These are phyloP conservation scores for Avena insularis DNA, from an alignment of 176 grass and related monocot genomes.

Conservation along the genomic window DNA sequence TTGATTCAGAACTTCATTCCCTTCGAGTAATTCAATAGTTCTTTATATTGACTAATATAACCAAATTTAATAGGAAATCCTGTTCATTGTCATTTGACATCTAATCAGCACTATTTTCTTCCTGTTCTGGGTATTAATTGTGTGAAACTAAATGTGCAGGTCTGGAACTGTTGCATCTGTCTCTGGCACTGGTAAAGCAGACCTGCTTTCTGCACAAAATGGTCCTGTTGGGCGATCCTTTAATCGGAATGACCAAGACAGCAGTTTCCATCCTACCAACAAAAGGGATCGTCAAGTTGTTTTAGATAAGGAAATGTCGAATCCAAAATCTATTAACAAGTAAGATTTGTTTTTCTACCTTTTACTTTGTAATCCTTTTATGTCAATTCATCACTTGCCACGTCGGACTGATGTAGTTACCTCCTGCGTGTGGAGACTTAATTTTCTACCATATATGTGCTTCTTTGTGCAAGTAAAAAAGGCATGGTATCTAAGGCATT, in stretches of 20 bases:
- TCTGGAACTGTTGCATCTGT: conserved; percentile 56
- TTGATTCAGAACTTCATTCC: conserved; percentile 42
- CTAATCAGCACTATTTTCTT: conserved; percentile 14
- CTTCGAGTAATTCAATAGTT: conserved; percentile 28
- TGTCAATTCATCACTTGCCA: conserved; percentile 25
- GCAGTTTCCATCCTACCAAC: conserved; percentile 58
- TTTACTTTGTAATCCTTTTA: conserved; percentile 33
- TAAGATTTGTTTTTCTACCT: conserved; percentile 58
- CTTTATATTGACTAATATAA: conserved; percentile 36
- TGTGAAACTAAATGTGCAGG: conserved; percentile 57
- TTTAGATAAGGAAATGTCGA: conserved; percentile 60
- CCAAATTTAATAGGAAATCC: conserved; percentile 33
- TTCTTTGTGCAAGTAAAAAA: conserved; percentile 35
- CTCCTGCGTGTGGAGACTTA: conserved; percentile 10
- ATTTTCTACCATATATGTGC: conserved; percentile 5
- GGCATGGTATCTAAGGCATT: conserved; percentile 37
- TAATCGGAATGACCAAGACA: conserved; percentile 72
- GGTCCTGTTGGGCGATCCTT: conserved; percentile 59
- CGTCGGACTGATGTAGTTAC: conserved; percentile 13
- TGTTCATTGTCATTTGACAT: neutral
- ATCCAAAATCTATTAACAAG: conserved; percentile 73
- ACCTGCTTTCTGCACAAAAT: conserved; percentile 75
- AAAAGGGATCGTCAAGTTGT: conserved; percentile 68
- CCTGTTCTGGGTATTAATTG: conserved; percentile 29
- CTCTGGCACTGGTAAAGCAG: conserved; percentile 56